These are phyloP conservation scores for Eucalyptus sp. DNA, from an alignment of 345 rosid genomes.

Conservation along the genomic window DNA sequence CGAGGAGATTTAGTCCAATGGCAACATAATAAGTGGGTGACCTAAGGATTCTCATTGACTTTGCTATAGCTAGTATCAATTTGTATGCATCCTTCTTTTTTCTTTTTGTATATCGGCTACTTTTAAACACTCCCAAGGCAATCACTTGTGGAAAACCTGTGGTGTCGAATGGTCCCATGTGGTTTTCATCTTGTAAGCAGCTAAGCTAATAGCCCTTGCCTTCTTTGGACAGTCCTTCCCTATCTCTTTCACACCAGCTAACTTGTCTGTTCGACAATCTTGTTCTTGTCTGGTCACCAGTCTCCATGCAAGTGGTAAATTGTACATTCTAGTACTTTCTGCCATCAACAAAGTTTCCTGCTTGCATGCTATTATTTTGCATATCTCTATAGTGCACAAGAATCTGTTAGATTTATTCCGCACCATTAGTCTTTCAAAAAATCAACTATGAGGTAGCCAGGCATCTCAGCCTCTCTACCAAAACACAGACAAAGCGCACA, in stretches of 20 bases:
- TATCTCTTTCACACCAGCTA: not conserved
- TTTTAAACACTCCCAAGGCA: not conserved
- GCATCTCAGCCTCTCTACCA: not conserved
- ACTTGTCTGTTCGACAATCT: not conserved
- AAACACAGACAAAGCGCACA: no score
- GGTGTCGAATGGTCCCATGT: not conserved
- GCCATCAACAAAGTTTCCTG: not conserved
- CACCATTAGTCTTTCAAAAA: not conserved
- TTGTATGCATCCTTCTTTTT: not conserved
- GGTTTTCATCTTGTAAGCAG: not conserved
- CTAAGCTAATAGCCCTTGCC: not conserved
- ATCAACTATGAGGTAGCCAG: not conserved
- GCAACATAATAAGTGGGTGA: not conserved
- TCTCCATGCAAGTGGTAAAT: not conserved
- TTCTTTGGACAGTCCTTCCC: not conserved
- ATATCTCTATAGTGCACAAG: not conserved
- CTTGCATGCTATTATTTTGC: not conserved
- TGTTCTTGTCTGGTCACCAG: not conserved
- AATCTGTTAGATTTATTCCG: not conserved
- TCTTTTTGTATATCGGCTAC: not conserved
- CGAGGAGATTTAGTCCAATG: not conserved
- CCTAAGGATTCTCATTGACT: not conserved
- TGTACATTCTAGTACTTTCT: not conserved
- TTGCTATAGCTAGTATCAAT: not conserved
- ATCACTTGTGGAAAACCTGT: rapidly evolving